Evolutionary conservation across 306 rosid genomes (phyloP).

Genomic region (Quercus engelmannii): DNA sequence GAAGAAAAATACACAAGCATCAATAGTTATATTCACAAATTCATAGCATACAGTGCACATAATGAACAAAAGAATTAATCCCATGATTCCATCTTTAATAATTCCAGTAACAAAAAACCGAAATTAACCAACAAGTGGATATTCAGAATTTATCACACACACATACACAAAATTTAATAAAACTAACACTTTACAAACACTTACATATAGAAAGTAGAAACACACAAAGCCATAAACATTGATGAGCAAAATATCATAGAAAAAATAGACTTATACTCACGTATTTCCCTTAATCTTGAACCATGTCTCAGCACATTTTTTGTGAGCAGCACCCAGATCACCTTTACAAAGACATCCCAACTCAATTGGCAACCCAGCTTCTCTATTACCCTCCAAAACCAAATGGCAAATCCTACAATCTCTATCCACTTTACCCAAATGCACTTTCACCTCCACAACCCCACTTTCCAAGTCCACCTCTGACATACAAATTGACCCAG

Average conservation of each 20-base stretch:
- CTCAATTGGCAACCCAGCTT: conserved; percentile 77
- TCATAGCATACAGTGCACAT: not conserved
- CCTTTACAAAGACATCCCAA: conserved; percentile 86
- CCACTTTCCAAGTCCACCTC: conserved; percentile 69
- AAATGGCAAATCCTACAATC: conserved; percentile 86
- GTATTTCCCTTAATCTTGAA: conserved; percentile 91
- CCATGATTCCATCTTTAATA: not conserved
- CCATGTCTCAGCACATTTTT: conserved; percentile 95
- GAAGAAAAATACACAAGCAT: not conserved
- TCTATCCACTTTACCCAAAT: conserved; percentile 61
- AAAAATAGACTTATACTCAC: conserved; percentile 40
- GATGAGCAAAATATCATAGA: not conserved
- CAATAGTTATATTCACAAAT: not conserved
- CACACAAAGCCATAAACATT: not conserved
- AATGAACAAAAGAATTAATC: not conserved
- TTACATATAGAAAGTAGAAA: not conserved
- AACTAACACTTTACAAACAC: not conserved
- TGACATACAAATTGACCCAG: conserved; percentile 48
- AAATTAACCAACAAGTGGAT: not conserved
- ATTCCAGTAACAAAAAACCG: not conserved
- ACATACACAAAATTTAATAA: not conserved
- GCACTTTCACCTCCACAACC: conserved; percentile 41
- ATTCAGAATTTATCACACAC: not conserved
- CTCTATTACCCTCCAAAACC: conserved; percentile 68
- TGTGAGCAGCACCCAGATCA: conserved; percentile 95